Evolutionary conservation across 1,284 basidiomycete species (phyloP).

Genomic region (Ceratobasidium papillatum): DNA sequence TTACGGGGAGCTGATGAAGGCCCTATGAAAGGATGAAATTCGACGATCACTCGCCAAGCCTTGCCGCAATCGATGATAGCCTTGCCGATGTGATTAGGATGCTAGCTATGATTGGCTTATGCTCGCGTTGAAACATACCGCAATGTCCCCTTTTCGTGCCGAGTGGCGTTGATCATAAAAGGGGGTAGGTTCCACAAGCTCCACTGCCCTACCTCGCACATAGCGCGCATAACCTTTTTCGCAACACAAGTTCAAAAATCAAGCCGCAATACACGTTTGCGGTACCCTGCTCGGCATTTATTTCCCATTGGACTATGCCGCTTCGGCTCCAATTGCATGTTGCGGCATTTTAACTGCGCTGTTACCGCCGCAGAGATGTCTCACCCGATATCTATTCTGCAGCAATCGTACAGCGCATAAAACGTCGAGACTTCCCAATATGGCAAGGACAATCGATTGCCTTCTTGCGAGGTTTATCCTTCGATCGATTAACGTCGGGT

Average conservation of each 20-base stretch:
- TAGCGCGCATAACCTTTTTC: constrained; percentile 11
- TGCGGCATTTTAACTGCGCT: constrained; percentile 4
- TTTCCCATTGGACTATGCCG: neutral
- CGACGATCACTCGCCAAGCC: neutral
- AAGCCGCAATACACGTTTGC: neutral
- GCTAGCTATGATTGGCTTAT: neutral
- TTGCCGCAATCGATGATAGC: neutral
- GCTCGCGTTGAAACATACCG: neutral
- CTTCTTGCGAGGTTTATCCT: neutral
- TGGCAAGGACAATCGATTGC: constrained; percentile 10
- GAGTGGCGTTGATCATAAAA: neutral
- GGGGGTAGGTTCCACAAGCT: neutral
- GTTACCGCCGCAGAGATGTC: neutral
- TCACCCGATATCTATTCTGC: neutral
- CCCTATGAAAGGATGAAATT: neutral
- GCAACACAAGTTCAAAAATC: constrained; percentile 5
- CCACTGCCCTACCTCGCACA: neutral
- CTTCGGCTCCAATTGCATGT: no score
- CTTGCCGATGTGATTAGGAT: neutral
- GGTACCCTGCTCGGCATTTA: neutral
- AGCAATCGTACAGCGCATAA: neutral
- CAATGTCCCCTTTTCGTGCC: neutral
- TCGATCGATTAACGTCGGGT: neutral
- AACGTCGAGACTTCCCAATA: neutral
- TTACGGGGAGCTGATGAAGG: neutral